phyloP scores from a whole-genome alignment of 78 protist species.

The Polysphondylium violaceum region DNA sequence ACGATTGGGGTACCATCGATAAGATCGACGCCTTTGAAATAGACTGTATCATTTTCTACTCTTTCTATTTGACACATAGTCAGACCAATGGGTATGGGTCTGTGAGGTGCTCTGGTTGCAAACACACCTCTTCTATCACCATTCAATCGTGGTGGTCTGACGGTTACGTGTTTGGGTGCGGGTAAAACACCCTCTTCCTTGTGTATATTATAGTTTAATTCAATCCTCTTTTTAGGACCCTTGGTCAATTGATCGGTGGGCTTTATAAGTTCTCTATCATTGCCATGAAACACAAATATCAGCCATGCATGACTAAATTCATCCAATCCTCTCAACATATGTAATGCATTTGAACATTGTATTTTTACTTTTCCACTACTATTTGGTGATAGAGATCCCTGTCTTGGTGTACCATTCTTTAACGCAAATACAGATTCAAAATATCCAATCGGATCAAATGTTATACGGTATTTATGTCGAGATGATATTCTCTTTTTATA shows the following conservation, averaged over 20 bases:
- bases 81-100: slow-evolving; percentile 69
- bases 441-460: slow-evolving; percentile 66
- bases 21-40: slow-evolving; percentile 87
- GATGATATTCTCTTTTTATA: neutral
- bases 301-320: slow-evolving; percentile 89
- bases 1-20: slow-evolving; percentile 91
- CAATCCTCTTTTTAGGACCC: neutral
- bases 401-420: slow-evolving; percentile 85
- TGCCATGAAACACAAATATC: slow-evolving; percentile 79
- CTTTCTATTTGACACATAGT: slow-evolving; percentile 60
- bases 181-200: neutral
- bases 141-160: slow-evolving; percentile 70
- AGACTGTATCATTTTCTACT: slow-evolving; percentile 46
- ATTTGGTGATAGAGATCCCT: slow-evolving; percentile 72
- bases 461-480: neutral
- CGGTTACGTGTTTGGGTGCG: slow-evolving; percentile 28
- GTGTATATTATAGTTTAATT: neutral
- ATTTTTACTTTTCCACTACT: slow-evolving; percentile 38
- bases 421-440: slow-evolving; percentile 25
- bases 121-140: slow-evolving; percentile 54
- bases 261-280: slow-evolving; percentile 6
- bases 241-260: neutral
- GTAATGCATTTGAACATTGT: slow-evolving; percentile 10
- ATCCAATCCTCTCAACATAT: slow-evolving; percentile 19
- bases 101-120: slow-evolving; percentile 71